A percentile compares a stretch with the other conserved stretches of the same genome.
These are phyloP conservation scores for Mortierella sp. DNA, from an alignment of 371 early-diverging fungal species.

Conservation along the genomic window DNA sequence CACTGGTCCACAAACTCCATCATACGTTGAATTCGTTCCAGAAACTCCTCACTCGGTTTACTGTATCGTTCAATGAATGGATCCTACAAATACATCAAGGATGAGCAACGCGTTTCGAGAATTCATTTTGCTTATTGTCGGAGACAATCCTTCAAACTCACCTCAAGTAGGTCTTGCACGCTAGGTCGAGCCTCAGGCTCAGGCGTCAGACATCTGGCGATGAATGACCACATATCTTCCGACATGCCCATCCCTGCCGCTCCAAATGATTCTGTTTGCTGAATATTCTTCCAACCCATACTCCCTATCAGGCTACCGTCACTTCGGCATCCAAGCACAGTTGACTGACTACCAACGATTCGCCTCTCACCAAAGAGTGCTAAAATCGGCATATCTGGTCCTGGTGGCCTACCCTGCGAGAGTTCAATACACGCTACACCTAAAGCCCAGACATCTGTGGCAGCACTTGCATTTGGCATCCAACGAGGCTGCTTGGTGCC, in stretches of 20 bases:
- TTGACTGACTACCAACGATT: constrained; percentile 7
- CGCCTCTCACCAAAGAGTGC: constrained; percentile 57
- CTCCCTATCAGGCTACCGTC: not conserved
- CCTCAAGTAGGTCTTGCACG: constrained; percentile 57
- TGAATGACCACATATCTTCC: constrained; percentile 63
- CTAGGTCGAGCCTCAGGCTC: constrained; percentile 67
- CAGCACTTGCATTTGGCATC: constrained; percentile 58
- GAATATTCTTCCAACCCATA: constrained; percentile 6
- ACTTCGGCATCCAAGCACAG: constrained; percentile 25
- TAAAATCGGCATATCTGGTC: constrained; percentile 34
- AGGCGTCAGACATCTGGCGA: constrained; percentile 66
- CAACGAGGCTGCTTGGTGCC: not conserved
- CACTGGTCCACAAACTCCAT: constrained; percentile 49
- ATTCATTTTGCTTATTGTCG: not conserved
- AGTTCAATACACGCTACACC: constrained; percentile 67
- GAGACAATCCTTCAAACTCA: not conserved
- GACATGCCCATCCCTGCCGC: constrained; percentile 51
- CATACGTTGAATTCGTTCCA: constrained; percentile 32
- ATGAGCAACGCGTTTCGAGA: not conserved
- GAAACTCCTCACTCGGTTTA: constrained; percentile 18
- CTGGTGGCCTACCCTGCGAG: constrained; percentile 44
- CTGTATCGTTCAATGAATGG: constrained; percentile 30
- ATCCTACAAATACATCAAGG: constrained; percentile 37
- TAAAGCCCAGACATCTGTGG: constrained; percentile 74
- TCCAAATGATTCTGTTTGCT: constrained; percentile 4